Evolutionary conservation across 2,329 filamentous ascomycete species (phyloP).

Genomic region (Atkinsonella hypoxylon): DNA sequence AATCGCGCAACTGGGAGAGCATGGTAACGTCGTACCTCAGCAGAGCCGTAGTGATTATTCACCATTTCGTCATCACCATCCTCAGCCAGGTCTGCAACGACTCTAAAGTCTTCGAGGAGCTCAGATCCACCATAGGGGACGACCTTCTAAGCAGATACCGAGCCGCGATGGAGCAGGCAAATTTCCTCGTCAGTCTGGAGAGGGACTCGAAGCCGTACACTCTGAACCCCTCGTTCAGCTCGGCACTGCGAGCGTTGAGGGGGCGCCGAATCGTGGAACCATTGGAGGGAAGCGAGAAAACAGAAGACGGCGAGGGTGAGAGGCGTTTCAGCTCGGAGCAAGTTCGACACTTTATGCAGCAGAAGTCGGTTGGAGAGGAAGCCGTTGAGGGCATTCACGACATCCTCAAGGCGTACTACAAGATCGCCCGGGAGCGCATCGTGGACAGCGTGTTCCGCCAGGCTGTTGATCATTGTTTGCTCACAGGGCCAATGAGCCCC

Average conservation of each 20-base stretch:
- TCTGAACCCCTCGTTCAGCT: conserved; percentile 39
- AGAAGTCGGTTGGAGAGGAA: conserved; percentile 20
- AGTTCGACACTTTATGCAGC: conserved; percentile 7
- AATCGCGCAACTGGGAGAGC: conserved; percentile 40
- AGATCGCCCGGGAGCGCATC: conserved; percentile 47
- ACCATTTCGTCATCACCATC: conserved; percentile 35
- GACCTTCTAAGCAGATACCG: conserved; percentile 33
- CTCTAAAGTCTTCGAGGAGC: conserved; percentile 23
- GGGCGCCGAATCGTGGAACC: conserved; percentile 2
- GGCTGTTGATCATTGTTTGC: conserved; percentile 13
- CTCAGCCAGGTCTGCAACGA: conserved; percentile 34
- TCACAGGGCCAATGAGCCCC: conserved; percentile 3
- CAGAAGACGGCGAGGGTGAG: background rate
- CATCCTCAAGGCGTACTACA: conserved; percentile 49
- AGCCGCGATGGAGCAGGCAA: conserved; percentile 33
- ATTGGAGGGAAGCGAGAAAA: background rate
- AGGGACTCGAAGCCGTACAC: conserved; percentile 33
- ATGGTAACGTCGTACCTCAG: conserved; percentile 38
- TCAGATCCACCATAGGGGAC: conserved; percentile 34
- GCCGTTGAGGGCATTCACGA: conserved; percentile 44
- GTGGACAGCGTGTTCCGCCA: conserved; percentile 51
- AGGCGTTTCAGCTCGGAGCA: background rate
- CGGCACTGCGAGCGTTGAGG: conserved; percentile 19
- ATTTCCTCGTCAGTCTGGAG: conserved; percentile 42
- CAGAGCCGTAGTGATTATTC: conserved; percentile 37